Evolutionary conservation across 108 stramenopile species (phyloP), one percentile per base, ranked within the genome.

Genomic region (Phaeodactylum tricornutum): DNA sequence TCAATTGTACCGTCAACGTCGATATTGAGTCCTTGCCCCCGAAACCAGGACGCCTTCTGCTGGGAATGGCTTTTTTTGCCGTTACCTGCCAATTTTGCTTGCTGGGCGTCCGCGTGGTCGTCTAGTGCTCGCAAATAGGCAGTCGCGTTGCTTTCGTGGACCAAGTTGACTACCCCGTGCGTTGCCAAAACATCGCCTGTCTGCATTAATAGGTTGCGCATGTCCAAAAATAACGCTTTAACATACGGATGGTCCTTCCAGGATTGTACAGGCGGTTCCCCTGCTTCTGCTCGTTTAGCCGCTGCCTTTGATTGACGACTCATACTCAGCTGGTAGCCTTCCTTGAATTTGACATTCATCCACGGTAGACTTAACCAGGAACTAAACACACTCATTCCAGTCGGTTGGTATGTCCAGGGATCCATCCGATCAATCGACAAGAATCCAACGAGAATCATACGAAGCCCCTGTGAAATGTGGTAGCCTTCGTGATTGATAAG

Each of bases 361-460:
- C 76, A 83, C 29, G 43, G 35, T 20, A 78, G 46, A 16, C 54
- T 62, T 2, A 72, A 60, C 70, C 71, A 79, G 11, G 74, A 75
- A 0, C 74, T 55, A 48, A 73, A 79, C 2, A 56, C 15, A 2
- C 59, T 43, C 43, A 76, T 37, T n/a, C 56, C 64, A 6, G 64
- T 77, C 12, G 33, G 11, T n/a, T 43, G 30, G 16, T 55, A 37
- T 0, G 55, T 60, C 11, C 61, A 63, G 14, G 74, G 77, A 79
- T 84, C 74, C n/a, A 67, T 49, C 24, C 33, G 35, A 32, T 84
- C 82, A 20, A 84, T 66, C 4, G 45, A 35, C 33, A 72, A 53
- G 43, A 79, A 84, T 34, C 74, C 75, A 8, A 84, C 75, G 34
- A 84, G 50, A 26, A 84, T 72, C 31, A 72, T 74, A 19, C 82